These are phyloP conservation scores for Ceratocystis albifundus DNA, from an alignment of 2,329 filamentous ascomycete genomes.

Conservation along the genomic window DNA sequence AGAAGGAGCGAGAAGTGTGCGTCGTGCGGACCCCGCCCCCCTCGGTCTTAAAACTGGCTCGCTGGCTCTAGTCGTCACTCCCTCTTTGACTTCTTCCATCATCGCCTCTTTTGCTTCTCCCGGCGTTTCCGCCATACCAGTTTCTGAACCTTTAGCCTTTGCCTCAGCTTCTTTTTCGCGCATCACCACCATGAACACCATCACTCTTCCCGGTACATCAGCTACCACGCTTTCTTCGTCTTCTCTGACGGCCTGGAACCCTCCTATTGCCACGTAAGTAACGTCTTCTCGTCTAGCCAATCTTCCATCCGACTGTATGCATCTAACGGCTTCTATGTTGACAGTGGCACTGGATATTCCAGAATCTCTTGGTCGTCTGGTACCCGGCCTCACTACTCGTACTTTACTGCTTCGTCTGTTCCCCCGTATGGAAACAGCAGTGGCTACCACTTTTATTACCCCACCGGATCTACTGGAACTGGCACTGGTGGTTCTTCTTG, in stretches of 20 bases:
- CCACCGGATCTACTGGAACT: not conserved
- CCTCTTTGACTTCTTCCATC: slow-evolving; percentile 12
- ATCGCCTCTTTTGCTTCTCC: not conserved
- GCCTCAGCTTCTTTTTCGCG: slow-evolving; percentile 2
- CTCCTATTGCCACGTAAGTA: slow-evolving; percentile 18
- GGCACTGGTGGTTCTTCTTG: not conserved
- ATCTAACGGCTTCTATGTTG: not conserved
- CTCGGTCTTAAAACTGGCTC: slow-evolving; percentile 5
- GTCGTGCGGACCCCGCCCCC: slow-evolving; percentile 15
- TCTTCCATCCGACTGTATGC: not conserved
- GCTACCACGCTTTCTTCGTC: slow-evolving; percentile 11
- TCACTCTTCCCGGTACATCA: slow-evolving; percentile 19
- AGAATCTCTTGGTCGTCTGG: slow-evolving; percentile 8
- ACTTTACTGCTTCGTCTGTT: not conserved
- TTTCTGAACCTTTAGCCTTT: not conserved
- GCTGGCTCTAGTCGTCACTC: slow-evolving; percentile 7
- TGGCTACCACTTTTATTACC: not conserved
- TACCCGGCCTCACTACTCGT: slow-evolving; percentile 4
- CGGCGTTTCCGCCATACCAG: not conserved
- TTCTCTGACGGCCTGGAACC: not conserved
- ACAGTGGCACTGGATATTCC: not conserved
- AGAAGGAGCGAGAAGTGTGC: slow-evolving; percentile 7
- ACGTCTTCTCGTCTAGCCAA: not conserved
- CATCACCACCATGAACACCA: slow-evolving; percentile 19
- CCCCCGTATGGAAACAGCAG: slow-evolving; percentile 11